These are phyloP conservation scores for Acanthamoeba lenticulata DNA, from an alignment of 208 protist genomes.

Conservation along the genomic window DNA sequence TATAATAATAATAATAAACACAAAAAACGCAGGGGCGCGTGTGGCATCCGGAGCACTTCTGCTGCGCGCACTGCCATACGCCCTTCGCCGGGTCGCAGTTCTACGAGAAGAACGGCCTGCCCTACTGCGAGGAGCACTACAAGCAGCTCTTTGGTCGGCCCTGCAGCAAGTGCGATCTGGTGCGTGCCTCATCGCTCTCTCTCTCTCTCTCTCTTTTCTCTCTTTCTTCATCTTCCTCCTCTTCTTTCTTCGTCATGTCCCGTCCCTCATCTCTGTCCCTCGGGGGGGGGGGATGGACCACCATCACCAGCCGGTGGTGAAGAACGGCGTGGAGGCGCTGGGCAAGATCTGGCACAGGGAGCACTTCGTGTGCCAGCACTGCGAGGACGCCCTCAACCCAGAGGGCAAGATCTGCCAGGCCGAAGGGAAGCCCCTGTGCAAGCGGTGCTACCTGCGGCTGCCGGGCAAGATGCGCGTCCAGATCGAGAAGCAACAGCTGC, in stretches of 20 bases:
- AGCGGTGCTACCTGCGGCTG: neutral
- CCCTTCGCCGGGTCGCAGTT: constrained; percentile 48
- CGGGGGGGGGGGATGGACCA: no score
- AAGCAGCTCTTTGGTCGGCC: neutral
- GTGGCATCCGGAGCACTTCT: constrained; percentile 74
- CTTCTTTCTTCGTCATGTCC: no score
- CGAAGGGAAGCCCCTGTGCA: neutral
- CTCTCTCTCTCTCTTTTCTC: no score
- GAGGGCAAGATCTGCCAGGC: neutral
- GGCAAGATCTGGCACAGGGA: constrained; percentile 74
- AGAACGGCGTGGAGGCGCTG: constrained; percentile 68
- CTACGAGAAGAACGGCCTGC: constrained; percentile 60
- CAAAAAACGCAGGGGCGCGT: neutral
- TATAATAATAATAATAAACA: no score
- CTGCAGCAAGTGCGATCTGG: constrained; percentile 15
- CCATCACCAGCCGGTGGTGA: constrained; percentile 71
- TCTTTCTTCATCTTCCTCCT: no score
- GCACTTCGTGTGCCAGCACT: constrained; percentile 70
- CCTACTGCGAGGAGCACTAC: constrained; percentile 74
- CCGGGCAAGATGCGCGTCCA: neutral
- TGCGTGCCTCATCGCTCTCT: constrained; percentile 72
- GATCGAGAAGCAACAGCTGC: neutral
- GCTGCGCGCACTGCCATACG: constrained; percentile 67
- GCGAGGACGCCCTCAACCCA: neutral
- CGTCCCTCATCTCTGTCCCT: no score